Evolutionary conservation across 1,284 basidiomycete genomes (phyloP), one percentile per base, ranked within the genome.

Genomic region (Ustilago curta): DNA sequence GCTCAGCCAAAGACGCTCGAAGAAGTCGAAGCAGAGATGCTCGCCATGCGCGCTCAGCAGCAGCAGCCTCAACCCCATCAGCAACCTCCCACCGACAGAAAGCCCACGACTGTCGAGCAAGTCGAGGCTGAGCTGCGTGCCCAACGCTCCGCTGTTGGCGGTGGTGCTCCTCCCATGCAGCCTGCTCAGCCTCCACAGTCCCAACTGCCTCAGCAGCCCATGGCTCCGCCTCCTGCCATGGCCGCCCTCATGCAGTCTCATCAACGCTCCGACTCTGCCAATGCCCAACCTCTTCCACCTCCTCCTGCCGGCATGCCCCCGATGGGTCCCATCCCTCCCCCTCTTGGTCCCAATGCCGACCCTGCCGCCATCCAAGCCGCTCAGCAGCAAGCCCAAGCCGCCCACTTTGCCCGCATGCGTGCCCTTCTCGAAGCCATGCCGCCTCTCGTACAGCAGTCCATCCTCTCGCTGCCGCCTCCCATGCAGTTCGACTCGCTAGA

Each of bases 101-200:
- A 90, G 39, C 89, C 90, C 32, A 90, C 91, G 61, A 96, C 94
- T 0, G 86, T 98, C 27, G 93, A 95, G 75, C 94, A 98, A 84
- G 93, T 98, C 70, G 96, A 99, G 85, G 91, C 92, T 4, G 93
- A 98, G 85, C 93, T 82, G 42, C 76, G 69, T 27, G 70, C 68
- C 35, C 61, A 61, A 31, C 69, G 74, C 45, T 47, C 45, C 45
- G 57, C 39, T 0, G 57, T 32, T 0, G 40, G 47, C 19, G 62
- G 53, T 39, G 52, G 12, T 6, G 18, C 60, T 12, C 56, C 43
- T 0, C 51, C 55, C 19, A 25, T 23, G 51, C 48, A 47, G 44
- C 53, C 63, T 25, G 51, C 27, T 31, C 45, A 47, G 18, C 45
- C 45, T 31, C 45, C 27, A 29, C 44, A 45, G 44, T 21, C 42